Evolutionary conservation across 768 basidiomycete species (phyloP), one percentile per base, ranked within the genome.

Genomic region (Lactarius sanguifluus): DNA sequence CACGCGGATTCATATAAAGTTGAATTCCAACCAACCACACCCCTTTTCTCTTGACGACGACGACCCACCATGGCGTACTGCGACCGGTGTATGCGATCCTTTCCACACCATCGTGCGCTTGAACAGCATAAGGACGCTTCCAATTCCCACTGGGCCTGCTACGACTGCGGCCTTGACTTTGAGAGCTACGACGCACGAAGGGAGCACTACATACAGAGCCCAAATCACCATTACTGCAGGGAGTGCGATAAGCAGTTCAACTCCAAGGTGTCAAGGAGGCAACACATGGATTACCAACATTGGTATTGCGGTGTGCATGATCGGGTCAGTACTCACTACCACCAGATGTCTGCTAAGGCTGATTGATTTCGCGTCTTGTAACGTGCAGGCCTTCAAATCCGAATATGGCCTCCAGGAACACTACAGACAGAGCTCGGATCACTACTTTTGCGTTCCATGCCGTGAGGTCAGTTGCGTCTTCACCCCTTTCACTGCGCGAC

Each of bases 131-230:
- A 59, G 38, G 52, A 68, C 15, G 61, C 70, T 62, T 77, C 77
- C 9, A 34, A 23, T 41, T 65, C 2, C 16, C 87, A 88, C 65
- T 65, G 82, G 66, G 40, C 77, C 45, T 89, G 88, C 70, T 5
- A 74, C 13, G 71, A 76, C 9, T 89, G 86, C 68, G 59, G 77
- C 0, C 28, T 41, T 10, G 85, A 87, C 68, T 88, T 87, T 40
- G 20, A 1, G 5, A 67, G 50, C 36, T 25, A 16, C 16, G 13
- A 34, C 0, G 38, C 23, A 7, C 66, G 15, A 12, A 18, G 15
- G 18, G 23, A 59, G 16, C 66, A 67, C 32, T 47, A 45, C 25
- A 16, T 12, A 3, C 30, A 55, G 18, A 56, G 47, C 23, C 16
- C 1, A 28, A 34, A 30, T 9, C 65, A 62, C 38, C 57, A 59